Percentiles rank a stretch among this genome's conserved stretches.
Evolutionary conservation across 352 stramenopile species (phyloP).

Genomic region (Pythium guiyangense): DNA sequence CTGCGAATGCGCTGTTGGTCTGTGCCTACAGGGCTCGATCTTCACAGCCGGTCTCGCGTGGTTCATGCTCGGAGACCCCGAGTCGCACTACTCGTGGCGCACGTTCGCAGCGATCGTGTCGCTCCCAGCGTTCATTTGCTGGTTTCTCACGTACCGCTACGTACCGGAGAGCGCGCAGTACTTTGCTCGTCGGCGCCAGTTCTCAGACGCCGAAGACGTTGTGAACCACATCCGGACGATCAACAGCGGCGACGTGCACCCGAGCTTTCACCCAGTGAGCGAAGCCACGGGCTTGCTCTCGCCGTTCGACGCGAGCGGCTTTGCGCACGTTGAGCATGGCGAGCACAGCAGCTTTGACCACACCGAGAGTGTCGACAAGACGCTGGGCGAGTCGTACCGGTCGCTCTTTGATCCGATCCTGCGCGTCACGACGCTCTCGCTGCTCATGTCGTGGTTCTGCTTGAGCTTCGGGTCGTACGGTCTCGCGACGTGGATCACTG

Average conservation of each 20-base stretch:
- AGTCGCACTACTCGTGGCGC: constrained; percentile 54
- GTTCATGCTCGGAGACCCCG: constrained; percentile 63
- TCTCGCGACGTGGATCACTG: constrained; percentile 92
- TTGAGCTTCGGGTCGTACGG: constrained; percentile 88
- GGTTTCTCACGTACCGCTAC: constrained; percentile 58
- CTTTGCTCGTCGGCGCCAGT: constrained; percentile 41
- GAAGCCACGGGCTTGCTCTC: constrained; percentile 28
- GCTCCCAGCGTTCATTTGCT: constrained; percentile 61
- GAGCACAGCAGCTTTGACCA: not conserved
- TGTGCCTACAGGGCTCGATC: constrained; percentile 51
- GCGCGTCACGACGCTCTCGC: constrained; percentile 49
- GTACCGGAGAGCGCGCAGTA: constrained; percentile 84
- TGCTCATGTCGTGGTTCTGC: constrained; percentile 69
- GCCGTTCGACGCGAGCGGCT: constrained; percentile 11
- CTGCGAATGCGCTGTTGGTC: not conserved
- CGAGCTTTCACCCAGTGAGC: constrained; percentile 1
- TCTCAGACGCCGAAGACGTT: constrained; percentile 49
- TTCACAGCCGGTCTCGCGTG: constrained; percentile 81
- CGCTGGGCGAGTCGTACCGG: constrained; percentile 21
- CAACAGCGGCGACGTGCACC: constrained; percentile 16
- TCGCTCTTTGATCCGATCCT: constrained; percentile 58
- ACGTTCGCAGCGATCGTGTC: constrained; percentile 71
- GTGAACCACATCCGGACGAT: constrained; percentile 51
- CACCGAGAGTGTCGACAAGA: constrained; percentile 15
- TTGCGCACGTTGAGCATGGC: constrained; percentile 4